Percentiles rank a stretch among this genome's conserved stretches.
Conservation (phyloP, 805 yeast genomes). For the Priceomyces melissophilus region DNA sequence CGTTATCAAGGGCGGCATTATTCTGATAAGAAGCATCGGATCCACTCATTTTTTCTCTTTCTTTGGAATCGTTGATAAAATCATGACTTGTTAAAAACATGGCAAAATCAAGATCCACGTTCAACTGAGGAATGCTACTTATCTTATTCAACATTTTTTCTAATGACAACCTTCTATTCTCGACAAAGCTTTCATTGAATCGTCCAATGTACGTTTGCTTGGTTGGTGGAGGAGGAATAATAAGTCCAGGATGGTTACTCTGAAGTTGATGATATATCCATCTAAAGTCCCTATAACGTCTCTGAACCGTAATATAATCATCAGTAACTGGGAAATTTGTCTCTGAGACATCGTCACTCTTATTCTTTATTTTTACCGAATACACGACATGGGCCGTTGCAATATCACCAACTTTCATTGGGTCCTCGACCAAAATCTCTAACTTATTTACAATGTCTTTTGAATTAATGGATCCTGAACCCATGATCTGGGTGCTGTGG, state of each 20-base stretch:
- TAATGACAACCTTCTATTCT: constrained; percentile 75
- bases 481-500: constrained; percentile 6
- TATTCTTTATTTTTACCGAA: constrained; percentile 63
- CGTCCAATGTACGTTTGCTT: constrained; percentile 92
- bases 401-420: constrained; percentile 85
- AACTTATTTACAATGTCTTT: constrained; percentile 24
- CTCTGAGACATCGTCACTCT: constrained; percentile 27
- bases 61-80: constrained; percentile 65
- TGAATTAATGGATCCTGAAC: constrained; percentile 13
- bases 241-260: constrained; percentile 81
- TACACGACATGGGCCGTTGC: constrained; percentile 88
- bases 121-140: constrained; percentile 52
- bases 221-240: constrained; percentile 91
- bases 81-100: constrained; percentile 75
- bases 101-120: constrained; percentile 70
- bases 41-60: constrained; percentile 60
- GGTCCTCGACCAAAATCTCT: constrained; percentile 80
- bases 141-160: constrained; percentile 82
- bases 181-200: constrained; percentile 86
- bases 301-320: constrained; percentile 51
- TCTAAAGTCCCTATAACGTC: constrained; percentile 89
- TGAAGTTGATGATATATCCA: constrained; percentile 91
- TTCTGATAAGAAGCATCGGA: constrained; percentile 43
- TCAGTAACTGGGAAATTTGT: constrained; percentile 24
- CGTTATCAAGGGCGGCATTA: constrained; percentile 35